These are phyloP conservation scores for Mallotus nudiflorus DNA, from an alignment of 345 rosid genomes.

Conservation along the genomic window DNA sequence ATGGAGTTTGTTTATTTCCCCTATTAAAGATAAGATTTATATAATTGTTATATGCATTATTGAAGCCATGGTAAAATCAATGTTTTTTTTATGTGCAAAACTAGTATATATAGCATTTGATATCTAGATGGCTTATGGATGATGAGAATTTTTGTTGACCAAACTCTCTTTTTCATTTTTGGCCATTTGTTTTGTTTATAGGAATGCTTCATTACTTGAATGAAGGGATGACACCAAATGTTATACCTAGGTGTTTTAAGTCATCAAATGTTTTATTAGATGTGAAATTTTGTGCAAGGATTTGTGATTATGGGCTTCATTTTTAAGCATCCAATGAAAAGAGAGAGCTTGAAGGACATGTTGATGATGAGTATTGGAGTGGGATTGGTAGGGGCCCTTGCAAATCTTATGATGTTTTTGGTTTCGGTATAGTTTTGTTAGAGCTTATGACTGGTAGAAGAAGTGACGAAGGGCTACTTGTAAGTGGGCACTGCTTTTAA, in stretches of 20 bases:
- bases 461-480: slow-evolving; percentile 61
- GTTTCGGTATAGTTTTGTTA: slow-evolving; percentile 75
- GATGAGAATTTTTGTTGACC: too few species aligned
- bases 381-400: slow-evolving; percentile 36
- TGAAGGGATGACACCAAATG: slow-evolving; percentile 43
- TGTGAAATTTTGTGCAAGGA: slow-evolving; percentile 40
- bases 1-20: too few species aligned
- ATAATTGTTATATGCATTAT: too few species aligned
- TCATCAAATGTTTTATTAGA: slow-evolving; percentile 69
- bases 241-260: slow-evolving; percentile 67
- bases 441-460: slow-evolving; percentile 81
- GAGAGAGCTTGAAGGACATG: slow-evolving; percentile 47
- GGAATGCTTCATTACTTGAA: slow-evolving; percentile 68
- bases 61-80: too few species aligned
- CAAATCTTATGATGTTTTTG: slow-evolving; percentile 75
- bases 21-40: too few species aligned
- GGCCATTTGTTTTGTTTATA: too few species aligned
- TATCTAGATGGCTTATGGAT: too few species aligned
- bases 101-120: too few species aligned
- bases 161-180: too few species aligned
- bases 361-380: slow-evolving; percentile 65
- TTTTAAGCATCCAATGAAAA: slow-evolving; percentile 57
- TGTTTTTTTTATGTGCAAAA: too few species aligned
- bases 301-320: slow-evolving; percentile 69
- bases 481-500: slow-evolving; percentile 81